Base-by-base conservation (phyloP, 192 early-diverging fungal species). In the Gaertneriomyces sp. region DNA sequence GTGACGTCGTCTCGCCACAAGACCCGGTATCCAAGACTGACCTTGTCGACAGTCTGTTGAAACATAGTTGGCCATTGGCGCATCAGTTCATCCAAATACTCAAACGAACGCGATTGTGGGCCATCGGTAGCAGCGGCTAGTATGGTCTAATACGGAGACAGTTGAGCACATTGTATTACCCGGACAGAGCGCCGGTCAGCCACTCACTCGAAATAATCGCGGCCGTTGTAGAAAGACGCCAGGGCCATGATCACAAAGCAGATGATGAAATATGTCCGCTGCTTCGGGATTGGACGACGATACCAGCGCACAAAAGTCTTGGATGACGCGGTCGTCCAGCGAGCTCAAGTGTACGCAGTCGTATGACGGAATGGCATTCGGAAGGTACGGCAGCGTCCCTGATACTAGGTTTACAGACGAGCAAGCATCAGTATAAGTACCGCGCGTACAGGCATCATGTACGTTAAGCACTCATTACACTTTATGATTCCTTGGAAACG, bases 181-280 rank as follows among this genome's bases (percentile, higher is more conserved):
- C 6, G 42, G 43, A 33, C 25, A 33, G 25, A 2, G 25, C 25
- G 25, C 25, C 25, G 25, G 25, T 33, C 25, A 33, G 25, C 0
- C 20, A 17, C 4, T 59, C 62, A 75, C 69, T 45, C 59, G 65
- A 69, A 76, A 74, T 44, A 73, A 56, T 4, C 54, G 59, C 3
- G 75, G 57, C 44, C 58, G 46, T 53, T 76, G 75, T 38, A 76
- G 55, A 25, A 76, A 73, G 5, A 74, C 57, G 11, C 59, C 11
- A 4, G 61, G 19, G 16, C 75, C 75, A 70, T 65, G 69, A 44
- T 76, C 67, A 20, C 8, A 57, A 14, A 61, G n/a, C n/a, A 76
- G 41, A 42, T 49, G 43, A 42, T 68, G 60, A 44, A 73, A 74
- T 16, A 57, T n/a, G 7, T 70, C 70, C 43, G 41, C 14, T 38